Evolutionary conservation across 2,329 filamentous ascomycete species (phyloP).

Genomic region (Fusarium staphyleae): DNA sequence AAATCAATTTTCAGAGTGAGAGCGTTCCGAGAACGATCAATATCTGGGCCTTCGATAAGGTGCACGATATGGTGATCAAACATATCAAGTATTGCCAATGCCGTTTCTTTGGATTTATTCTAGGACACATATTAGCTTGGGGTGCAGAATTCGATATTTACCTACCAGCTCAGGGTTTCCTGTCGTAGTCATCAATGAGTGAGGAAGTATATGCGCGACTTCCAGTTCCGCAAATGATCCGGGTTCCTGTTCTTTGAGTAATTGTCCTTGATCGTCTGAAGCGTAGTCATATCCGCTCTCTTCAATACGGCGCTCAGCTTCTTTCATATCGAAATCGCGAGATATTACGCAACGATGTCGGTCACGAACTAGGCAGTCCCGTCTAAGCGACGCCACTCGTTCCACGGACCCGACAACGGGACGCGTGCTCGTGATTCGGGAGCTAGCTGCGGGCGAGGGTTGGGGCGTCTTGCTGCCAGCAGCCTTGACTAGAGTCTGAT

Average conservation of each 20-base stretch:
- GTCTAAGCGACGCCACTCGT: background rate
- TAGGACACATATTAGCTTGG: background rate
- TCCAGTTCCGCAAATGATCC: conserved; percentile 1
- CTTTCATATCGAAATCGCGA: background rate
- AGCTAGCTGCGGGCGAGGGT: background rate
- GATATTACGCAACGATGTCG: conserved; percentile 4
- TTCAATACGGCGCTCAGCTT: background rate
- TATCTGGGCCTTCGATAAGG: background rate
- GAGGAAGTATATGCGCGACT: conserved; percentile 2
- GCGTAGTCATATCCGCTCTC: background rate
- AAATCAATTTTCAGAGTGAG: background rate
- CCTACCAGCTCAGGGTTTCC: background rate
- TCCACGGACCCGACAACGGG: background rate
- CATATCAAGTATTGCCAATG: background rate
- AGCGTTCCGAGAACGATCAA: conserved; percentile 1
- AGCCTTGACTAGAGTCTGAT: background rate
- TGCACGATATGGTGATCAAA: background rate
- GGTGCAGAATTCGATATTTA: background rate
- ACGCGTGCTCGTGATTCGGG: background rate
- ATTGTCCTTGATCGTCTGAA: background rate
- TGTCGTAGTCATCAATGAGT: conserved; percentile 1
- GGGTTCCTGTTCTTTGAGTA: background rate
- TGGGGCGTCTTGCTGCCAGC: conserved; percentile 1
- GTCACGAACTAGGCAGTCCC: conserved; percentile 2
- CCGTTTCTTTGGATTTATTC: background rate